Evolutionary conservation across 2,329 filamentous ascomycete genomes (phyloP), one percentile per base, ranked within the genome.

Genomic region (Beauveria brongniartii): DNA sequence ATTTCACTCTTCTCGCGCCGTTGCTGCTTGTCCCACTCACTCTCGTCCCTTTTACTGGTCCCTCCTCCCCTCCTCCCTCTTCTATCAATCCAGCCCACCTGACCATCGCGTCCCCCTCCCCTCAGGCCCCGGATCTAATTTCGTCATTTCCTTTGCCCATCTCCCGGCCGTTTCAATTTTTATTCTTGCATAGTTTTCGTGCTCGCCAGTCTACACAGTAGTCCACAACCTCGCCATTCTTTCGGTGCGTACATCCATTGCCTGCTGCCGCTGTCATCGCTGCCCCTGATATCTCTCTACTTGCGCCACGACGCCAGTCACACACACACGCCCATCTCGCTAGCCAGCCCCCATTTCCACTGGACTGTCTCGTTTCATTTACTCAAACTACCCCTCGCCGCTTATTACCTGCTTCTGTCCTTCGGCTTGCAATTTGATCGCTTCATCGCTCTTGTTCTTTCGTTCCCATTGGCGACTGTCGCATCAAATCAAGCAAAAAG

Each of bases 141-240:
- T 59, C 57, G 57, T 59, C 57, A 59, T 59, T 59, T 59, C 57
- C 50, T 59, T 59, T 59, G 57, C 50, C 48, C 57, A 59, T 46
- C 56, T 53, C 40, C 56, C 57, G 40, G n/a, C 44, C 28, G 30
- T 48, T 57, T 26, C 40, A 53, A 46, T 59, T 40, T 59, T 54
- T 41, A 30, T 41, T 59, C 50, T 20, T 59, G 48, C 57, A 59
- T 54, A 37, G 26, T 46, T 50, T 20, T 44, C 14, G 8, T 24
- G 54, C 26, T 43, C 28, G 46, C 34, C 47, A 46, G 18, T 34
- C 20, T 20, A 47, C 34, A 2, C 14, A 6, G 34, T 37, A 6
- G 9, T 44, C 26, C 40, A 47, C 50, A 28, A 9, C n/a, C 20
- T 47, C 50, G 28, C 14, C 50, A 10, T 41, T 41, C 8, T 5